phyloP scores from a whole-genome alignment of 2,329 filamentous ascomycete species.

The Diaporthe destruens region DNA sequence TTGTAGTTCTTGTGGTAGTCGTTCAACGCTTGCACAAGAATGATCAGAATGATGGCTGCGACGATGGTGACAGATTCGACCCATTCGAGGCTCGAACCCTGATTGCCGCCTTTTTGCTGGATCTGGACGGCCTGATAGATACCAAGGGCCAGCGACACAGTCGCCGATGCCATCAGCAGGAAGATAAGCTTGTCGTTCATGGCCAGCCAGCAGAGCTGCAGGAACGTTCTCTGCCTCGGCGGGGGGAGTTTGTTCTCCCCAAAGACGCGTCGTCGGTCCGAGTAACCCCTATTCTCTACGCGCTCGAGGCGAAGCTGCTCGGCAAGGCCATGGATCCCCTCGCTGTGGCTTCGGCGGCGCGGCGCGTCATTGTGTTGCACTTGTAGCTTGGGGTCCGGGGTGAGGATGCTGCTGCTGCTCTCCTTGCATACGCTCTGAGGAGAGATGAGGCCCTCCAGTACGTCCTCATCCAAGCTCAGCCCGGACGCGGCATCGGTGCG shows the following conservation, averaged over 20 bases:
- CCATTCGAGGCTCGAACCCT: slow-evolving; percentile 76
- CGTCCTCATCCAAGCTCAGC: slow-evolving; percentile 63
- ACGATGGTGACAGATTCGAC: slow-evolving; percentile 86
- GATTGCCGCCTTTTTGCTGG: slow-evolving; percentile 50
- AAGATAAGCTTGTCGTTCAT: slow-evolving; percentile 87
- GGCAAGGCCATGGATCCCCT: slow-evolving; percentile 44
- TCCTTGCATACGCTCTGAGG: slow-evolving; percentile 63
- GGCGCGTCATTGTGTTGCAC: not conserved
- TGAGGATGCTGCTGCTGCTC: slow-evolving; percentile 42
- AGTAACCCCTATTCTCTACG: slow-evolving; percentile 53
- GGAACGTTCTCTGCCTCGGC: slow-evolving; percentile 76
- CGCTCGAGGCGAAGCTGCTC: slow-evolving; percentile 48
- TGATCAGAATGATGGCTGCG: slow-evolving; percentile 74
- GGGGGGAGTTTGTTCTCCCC: slow-evolving; percentile 77
- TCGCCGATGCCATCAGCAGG: slow-evolving; percentile 76
- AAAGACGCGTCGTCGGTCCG: slow-evolving; percentile 77
- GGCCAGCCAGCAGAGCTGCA: slow-evolving; percentile 81
- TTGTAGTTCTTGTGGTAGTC: slow-evolving; percentile 87
- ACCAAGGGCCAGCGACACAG: slow-evolving; percentile 80
- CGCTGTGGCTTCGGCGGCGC: slow-evolving; percentile 46
- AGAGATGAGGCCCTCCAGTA: slow-evolving; percentile 58
- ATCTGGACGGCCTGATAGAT: slow-evolving; percentile 71
- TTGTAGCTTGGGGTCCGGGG: slow-evolving; percentile 14
- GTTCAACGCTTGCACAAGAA: slow-evolving; percentile 56
- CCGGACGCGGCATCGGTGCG: slow-evolving; percentile 62